phyloP scores from a whole-genome alignment of 176 grass and related monocot genomes.

The barley (Hordeum vulgare) region DNA sequence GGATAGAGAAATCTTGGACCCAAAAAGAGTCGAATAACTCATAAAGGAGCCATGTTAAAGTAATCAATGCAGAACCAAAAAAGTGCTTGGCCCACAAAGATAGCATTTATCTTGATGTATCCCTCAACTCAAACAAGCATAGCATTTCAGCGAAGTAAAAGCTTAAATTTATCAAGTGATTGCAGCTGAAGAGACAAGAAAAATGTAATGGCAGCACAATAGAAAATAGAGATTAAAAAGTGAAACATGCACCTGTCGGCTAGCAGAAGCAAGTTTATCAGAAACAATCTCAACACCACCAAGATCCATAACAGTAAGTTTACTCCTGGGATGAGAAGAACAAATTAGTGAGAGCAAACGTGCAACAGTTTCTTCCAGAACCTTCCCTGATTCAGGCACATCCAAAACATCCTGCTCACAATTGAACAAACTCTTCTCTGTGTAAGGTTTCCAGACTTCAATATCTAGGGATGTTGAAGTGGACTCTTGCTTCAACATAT shows the following conservation, averaged over 20 bases:
- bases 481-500: constrained; percentile 70
- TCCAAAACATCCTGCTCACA: constrained; percentile 56
- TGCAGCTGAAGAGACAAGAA: constrained; percentile 2
- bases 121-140: background rate
- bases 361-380: constrained; percentile 71
- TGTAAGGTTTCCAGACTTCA: constrained; percentile 59
- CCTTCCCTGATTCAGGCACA: constrained; percentile 42
- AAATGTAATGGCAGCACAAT: constrained; percentile 5
- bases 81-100: background rate
- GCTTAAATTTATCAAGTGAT: constrained; percentile 21
- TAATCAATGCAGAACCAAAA: background rate
- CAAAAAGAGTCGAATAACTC: background rate
- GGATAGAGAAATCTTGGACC: background rate
- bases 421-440: constrained; percentile 47
- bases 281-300: constrained; percentile 64
- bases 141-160: background rate
- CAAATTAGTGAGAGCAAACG: constrained; percentile 81
- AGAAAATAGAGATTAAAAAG: constrained; percentile 19
- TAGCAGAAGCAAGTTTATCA: constrained; percentile 72
- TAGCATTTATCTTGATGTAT: background rate
- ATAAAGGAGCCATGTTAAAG: constrained; percentile 8
- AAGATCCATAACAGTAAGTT: constrained; percentile 70
- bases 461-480: constrained; percentile 48
- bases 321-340: constrained; percentile 55
- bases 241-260: constrained; percentile 51